Percentiles rank a stretch among this genome's conserved stretches.
Evolutionary conservation across 2,329 filamentous ascomycete species (phyloP).

Genomic region (Basipetospora chlamydospora): DNA sequence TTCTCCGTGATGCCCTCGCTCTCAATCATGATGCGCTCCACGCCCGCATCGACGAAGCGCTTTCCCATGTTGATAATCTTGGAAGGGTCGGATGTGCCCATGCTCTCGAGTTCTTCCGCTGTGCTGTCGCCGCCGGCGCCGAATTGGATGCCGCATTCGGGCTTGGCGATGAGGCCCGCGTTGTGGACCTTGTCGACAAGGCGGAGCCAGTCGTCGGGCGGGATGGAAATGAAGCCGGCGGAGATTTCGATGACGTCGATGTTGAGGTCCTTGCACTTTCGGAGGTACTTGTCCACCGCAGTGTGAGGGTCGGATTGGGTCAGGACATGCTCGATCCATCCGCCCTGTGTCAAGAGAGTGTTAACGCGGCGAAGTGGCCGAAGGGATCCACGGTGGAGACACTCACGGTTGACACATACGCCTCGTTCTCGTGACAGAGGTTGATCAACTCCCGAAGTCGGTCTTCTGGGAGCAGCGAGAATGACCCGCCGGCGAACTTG

Average conservation of each 20-base stretch:
- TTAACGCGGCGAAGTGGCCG: too few relatives aligned
- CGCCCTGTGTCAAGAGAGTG: constrained; percentile 21
- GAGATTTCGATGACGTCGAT: constrained; percentile 41
- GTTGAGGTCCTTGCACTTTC: constrained; percentile 34
- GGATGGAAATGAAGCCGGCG: constrained; percentile 36
- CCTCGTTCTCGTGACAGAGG: constrained; percentile 19
- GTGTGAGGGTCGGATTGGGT: constrained; percentile 27
- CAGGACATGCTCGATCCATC: constrained; percentile 39
- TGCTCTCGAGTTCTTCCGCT: constrained; percentile 27
- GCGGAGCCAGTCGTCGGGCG: constrained; percentile 37
- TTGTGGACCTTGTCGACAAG: constrained; percentile 30
- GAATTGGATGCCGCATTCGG: constrained; percentile 41
- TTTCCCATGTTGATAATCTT: constrained; percentile 33
- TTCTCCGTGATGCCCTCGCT: constrained; percentile 46
- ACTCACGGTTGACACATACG: constrained; percentile 35
- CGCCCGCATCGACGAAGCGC: constrained; percentile 33
- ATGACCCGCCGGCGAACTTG: constrained; percentile 39
- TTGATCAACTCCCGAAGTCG: constrained; percentile 1
- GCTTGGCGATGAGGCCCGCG: constrained; percentile 34
- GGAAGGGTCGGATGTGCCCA: constrained; percentile 32
- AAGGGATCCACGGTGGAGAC: background rate
- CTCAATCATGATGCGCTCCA: constrained; percentile 43
- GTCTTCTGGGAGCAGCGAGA: constrained; percentile 25
- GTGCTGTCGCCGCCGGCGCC: constrained; percentile 39
- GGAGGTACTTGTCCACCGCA: constrained; percentile 35